A percentile compares a stretch with the other conserved stretches of the same genome.
Conservation (phyloP, 352 stramenopile genomes). For the Aphanomyces invadans region DNA sequence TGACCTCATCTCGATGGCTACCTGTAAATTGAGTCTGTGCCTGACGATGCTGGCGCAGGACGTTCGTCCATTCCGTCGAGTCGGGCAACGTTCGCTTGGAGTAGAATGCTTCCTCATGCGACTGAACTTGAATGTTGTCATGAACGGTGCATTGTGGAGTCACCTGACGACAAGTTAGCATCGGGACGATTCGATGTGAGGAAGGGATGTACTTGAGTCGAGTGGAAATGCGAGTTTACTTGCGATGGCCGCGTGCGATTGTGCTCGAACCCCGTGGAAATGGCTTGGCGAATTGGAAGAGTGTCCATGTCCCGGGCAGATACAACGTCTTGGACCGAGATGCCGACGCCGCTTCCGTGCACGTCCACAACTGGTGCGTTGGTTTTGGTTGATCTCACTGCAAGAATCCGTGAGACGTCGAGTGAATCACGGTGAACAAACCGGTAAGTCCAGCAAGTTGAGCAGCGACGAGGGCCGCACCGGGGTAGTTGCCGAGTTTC, state of each 20-base stretch:
- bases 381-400: conserved; percentile 7
- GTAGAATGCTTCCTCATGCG: conserved; percentile 63
- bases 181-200: not conserved
- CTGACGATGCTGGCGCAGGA: conserved; percentile 65
- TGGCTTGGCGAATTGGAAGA: conserved; percentile 55
- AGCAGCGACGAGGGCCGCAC: conserved; percentile 1
- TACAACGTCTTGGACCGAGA: conserved; percentile 47
- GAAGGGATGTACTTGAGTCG: conserved; percentile 35
- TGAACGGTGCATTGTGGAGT: conserved; percentile 62
- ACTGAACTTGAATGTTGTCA: conserved; percentile 47
- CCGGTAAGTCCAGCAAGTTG: conserved; percentile 8
- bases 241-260: conserved; percentile 52
- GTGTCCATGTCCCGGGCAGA: conserved; percentile 67
- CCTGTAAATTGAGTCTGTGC: conserved; percentile 67
- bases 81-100: conserved; percentile 57
- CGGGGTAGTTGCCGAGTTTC: conserved; percentile 1
- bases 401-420: not conserved
- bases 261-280: conserved; percentile 56
- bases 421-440: not conserved
- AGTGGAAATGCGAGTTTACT: conserved; percentile 57
- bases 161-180: conserved; percentile 23
- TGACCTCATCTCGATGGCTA: no score
- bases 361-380: conserved; percentile 32
- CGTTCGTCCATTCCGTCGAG: conserved; percentile 60
- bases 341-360: conserved; percentile 50